Evolutionary conservation across 306 rosid genomes (phyloP), one percentile per base, ranked within the genome.

Genomic region (Vigna trinervia): DNA sequence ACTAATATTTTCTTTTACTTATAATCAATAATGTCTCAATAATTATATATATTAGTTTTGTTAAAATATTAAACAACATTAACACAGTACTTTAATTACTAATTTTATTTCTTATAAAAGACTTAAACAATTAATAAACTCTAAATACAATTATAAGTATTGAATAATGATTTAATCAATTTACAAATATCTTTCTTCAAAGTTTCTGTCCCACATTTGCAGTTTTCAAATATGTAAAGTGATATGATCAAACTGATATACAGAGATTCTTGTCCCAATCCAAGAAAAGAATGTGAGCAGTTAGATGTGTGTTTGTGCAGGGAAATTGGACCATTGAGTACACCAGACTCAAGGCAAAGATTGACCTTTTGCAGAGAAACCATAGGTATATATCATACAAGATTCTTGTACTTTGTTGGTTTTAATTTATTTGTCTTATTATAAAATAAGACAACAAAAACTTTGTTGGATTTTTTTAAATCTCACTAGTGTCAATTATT

Each of bases 281-380:
- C 45, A 69, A 4, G 19, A 41, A 15, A 52, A 19, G 28, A 63
- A 34, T 36, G 54, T 51, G 45, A 46, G 43, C 5, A 41, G 34
- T 14, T 60, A 52, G 36, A 5, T 34, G 2, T 74, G 17, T 53
- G 15, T 47, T 11, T 57, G 23, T 65, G 73, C 93, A 93, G 89
- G 97, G 85, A 26, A 90, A 90, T 81, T 92, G 97, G 98, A 88
- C 89, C 38, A 68, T 90, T 19, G 98, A 94, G 82, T 88, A 87
- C 43, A 62, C 88, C 30, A 85, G 98, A 19, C 91, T 94, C 20
- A 89, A 88, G 86, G 87, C 88, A 53, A 89, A 86, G 84, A 76
- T 89, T 53, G 98, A 92, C 62, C 89, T 94, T 54, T 32, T 94
- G 87, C 89, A 90, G 80, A 83, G 89, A 84, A 92, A 92, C 85